These are phyloP conservation scores for Hebeloma cylindrosporum DNA, from an alignment of 768 basidiomycete genomes.

Conservation along the genomic window DNA sequence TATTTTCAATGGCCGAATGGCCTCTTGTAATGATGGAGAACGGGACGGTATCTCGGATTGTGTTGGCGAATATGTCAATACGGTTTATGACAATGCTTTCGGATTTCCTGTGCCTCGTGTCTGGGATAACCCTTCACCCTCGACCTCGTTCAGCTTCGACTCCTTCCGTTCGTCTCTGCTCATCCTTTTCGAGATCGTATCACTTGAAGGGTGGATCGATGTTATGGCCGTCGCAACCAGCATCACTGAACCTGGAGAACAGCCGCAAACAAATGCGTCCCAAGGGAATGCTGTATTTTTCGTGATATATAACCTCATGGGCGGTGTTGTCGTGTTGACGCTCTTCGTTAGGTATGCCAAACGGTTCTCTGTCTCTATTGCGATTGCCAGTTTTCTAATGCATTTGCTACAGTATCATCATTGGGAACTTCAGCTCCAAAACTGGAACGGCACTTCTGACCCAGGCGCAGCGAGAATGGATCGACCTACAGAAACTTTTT, in stretches of 20 bases:
- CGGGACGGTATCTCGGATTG: conserved; percentile 63
- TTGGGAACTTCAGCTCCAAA: conserved; percentile 85
- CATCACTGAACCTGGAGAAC: conserved; percentile 66
- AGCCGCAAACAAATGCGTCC: conserved; percentile 70
- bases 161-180: conserved; percentile 78
- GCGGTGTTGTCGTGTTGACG: conserved; percentile 86
- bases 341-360: conserved; percentile 84
- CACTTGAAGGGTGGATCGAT: conserved; percentile 95
- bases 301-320: conserved; percentile 87
- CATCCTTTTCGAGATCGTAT: conserved; percentile 95
- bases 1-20: conserved; percentile 86
- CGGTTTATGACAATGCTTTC: conserved; percentile 59
- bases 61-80: conserved; percentile 69
- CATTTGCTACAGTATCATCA: conserved; percentile 73
- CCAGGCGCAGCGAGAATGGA: conserved; percentile 88
- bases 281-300: conserved; percentile 90
- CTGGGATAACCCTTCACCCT: conserved; percentile 87
- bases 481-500: conserved; percentile 87
- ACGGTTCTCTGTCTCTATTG: conserved; percentile 13
- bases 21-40: conserved; percentile 73
- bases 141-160: conserved; percentile 88
- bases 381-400: neutral
- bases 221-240: conserved; percentile 82
- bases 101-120: conserved; percentile 77
- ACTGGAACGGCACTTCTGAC: conserved; percentile 88